These are phyloP conservation scores for Pinus taeda DNA, from an alignment of 75 land plant genomes.

Conservation along the genomic window DNA sequence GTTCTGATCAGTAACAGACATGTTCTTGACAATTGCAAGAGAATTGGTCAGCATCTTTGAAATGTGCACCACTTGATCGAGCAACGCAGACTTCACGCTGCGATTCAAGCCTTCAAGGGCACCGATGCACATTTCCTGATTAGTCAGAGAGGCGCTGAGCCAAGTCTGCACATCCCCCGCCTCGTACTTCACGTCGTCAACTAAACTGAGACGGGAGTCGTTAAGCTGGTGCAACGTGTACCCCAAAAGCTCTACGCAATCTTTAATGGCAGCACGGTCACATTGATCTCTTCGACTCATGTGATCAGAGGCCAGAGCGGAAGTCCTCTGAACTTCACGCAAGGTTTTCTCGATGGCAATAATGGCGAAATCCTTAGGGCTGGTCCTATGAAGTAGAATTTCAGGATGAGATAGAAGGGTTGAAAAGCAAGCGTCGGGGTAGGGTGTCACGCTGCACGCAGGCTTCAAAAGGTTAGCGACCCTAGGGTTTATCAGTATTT, in stretches of 20 bases:
- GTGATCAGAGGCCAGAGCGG: not conserved
- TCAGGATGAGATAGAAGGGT: not conserved
- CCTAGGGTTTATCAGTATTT: not conserved
- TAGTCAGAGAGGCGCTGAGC: constrained; percentile 55
- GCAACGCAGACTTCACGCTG: not conserved
- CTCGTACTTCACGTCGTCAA: no score
- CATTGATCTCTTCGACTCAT: not conserved
- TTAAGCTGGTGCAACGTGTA: not conserved
- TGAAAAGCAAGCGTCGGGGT: not conserved
- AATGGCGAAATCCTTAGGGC: not conserved
- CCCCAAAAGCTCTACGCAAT: not conserved
- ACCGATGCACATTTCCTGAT: constrained; percentile 51
- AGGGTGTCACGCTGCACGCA: not conserved
- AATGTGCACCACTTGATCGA: not conserved
- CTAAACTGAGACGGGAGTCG: not conserved
- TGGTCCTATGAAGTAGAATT: not conserved
- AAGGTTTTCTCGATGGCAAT: not conserved
- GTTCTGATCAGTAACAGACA: constrained; percentile 15
- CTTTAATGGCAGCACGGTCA: not conserved
- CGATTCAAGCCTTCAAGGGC: constrained; percentile 14
- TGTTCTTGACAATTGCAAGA: constrained; percentile 42
- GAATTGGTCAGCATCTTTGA: constrained; percentile 30
- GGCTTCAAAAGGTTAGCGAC: not conserved
- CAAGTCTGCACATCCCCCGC: constrained; percentile 25
- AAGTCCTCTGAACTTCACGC: not conserved